Evolutionary conservation across 2,329 filamentous ascomycete species (phyloP).

Genomic region (Hirsutella minnesotensis): DNA sequence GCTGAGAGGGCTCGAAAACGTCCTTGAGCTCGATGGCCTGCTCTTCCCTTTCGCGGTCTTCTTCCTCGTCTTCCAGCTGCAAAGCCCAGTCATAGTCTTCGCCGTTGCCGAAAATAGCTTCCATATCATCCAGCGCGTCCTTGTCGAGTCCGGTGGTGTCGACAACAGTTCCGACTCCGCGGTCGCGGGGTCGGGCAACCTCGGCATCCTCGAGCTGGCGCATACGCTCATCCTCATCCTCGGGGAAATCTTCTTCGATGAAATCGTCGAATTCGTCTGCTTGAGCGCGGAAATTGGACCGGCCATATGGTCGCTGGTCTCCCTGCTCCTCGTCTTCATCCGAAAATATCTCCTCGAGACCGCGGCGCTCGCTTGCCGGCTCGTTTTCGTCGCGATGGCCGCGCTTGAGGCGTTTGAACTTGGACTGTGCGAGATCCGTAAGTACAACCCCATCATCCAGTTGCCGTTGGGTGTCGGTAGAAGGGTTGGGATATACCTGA

Average conservation of each 20-base stretch:
- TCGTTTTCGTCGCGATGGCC: conserved; percentile 70
- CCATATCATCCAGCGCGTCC: conserved; percentile 89
- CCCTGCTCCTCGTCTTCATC: conserved; percentile 75
- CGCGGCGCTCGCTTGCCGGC: conserved; percentile 51
- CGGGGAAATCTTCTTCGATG: conserved; percentile 90
- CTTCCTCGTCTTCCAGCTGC: conserved; percentile 75
- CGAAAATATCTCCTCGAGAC: conserved; percentile 86
- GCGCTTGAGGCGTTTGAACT: conserved; percentile 93
- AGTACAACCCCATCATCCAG: conserved; percentile 5
- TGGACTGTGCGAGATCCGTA: conserved; percentile 44
- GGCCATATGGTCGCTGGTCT: conserved; percentile 39
- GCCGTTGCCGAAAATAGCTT: conserved; percentile 88
- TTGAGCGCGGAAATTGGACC: conserved; percentile 44
- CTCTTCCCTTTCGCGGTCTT: conserved; percentile 66
- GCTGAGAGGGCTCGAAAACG: conserved; percentile 92
- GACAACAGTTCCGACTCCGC: conserved; percentile 56
- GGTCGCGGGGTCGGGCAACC: conserved; percentile 68
- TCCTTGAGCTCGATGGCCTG: conserved; percentile 89
- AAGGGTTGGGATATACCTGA: conserved; percentile 54
- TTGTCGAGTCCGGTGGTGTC: conserved; percentile 82
- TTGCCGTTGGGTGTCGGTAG: background rate
- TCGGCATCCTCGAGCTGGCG: conserved; percentile 76
- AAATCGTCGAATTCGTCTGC: conserved; percentile 87
- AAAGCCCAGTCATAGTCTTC: conserved; percentile 94
- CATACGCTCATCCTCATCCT: conserved; percentile 68